phyloP scores from a whole-genome alignment of 352 stramenopile genomes.

The Pythium plurisporium region DNA sequence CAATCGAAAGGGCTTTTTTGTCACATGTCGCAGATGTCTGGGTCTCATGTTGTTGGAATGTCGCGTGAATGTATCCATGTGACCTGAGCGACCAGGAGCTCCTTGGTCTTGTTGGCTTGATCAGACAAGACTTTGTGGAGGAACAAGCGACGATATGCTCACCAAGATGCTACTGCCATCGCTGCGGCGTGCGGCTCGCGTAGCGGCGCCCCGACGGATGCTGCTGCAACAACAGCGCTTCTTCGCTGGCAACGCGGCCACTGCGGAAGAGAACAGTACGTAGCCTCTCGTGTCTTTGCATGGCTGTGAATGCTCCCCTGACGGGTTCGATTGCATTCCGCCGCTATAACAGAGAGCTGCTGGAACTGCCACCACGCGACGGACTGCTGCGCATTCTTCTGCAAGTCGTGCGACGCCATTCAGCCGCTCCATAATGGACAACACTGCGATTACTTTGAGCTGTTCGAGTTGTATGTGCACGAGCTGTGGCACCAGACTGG shows the following conservation, averaged over 20 bases:
- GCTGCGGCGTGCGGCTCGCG: constrained; percentile 10
- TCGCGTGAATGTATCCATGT: constrained; percentile 6
- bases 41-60: constrained; percentile 2
- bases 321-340: not conserved
- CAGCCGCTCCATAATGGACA: constrained; percentile 53
- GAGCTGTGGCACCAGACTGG: not conserved
- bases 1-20: too few relatives aligned
- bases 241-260: not conserved
- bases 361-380: constrained; percentile 84
- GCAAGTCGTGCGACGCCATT: constrained; percentile 70
- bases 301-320: not conserved
- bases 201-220: not conserved
- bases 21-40: constrained; percentile 16
- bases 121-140: not conserved
- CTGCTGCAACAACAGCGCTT: not conserved
- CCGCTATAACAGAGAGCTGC: constrained; percentile 30
- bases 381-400: constrained; percentile 84
- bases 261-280: constrained; percentile 13
- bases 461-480: constrained; percentile 72
- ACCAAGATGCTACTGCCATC: constrained; percentile 7
- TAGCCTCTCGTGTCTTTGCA: not conserved
- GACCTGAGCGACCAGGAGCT: not conserved
- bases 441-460: constrained; percentile 84
- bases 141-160: constrained; percentile 5
- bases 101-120: not conserved